phyloP scores from a whole-genome alignment of 2,329 filamentous ascomycete species.

The Sporothrix phasma region DNA sequence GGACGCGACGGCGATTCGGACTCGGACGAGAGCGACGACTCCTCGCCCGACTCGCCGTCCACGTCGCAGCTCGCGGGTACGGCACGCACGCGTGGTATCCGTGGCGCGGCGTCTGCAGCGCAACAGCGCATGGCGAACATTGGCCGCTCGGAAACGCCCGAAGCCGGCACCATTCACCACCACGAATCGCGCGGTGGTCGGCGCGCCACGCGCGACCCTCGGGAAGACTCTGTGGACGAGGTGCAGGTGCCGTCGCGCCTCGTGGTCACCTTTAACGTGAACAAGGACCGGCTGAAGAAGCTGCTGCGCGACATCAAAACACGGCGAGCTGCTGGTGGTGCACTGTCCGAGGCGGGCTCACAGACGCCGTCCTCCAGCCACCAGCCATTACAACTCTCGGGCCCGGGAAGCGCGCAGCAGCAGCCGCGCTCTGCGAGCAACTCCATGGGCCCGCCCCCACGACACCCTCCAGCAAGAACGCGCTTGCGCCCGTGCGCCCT shows the following conservation, averaged over 20 bases:
- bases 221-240: slow-evolving; percentile 41
- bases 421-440: slow-evolving; percentile 39
- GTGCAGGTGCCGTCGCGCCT: slow-evolving; percentile 61
- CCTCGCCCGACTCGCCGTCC: slow-evolving; percentile 74
- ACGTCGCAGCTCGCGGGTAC: slow-evolving; percentile 57
- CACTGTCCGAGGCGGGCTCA: slow-evolving; percentile 27
- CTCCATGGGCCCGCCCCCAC: slow-evolving; percentile 46
- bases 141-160: slow-evolving; percentile 81
- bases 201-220: slow-evolving; percentile 48
- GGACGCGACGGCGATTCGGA: slow-evolving; percentile 61
- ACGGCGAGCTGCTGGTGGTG: neutral
- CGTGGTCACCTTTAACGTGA: slow-evolving; percentile 65
- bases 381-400: neutral
- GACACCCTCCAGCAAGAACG: slow-evolving; percentile 29
- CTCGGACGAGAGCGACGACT: slow-evolving; percentile 86
- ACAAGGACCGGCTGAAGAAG: slow-evolving; percentile 60
- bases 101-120: slow-evolving; percentile 76
- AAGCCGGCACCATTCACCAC: slow-evolving; percentile 52
- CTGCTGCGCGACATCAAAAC: slow-evolving; percentile 38
- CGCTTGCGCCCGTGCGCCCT: slow-evolving; percentile 14
- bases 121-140: slow-evolving; percentile 78
- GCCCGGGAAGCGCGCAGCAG: slow-evolving; percentile 20
- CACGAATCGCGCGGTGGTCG: slow-evolving; percentile 64
- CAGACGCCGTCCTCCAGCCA: slow-evolving; percentile 30
- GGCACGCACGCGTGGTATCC: slow-evolving; percentile 76